These are phyloP conservation scores for Eimeria acervulina DNA, from an alignment of 169 alveolate species.

Conservation along the genomic window DNA sequence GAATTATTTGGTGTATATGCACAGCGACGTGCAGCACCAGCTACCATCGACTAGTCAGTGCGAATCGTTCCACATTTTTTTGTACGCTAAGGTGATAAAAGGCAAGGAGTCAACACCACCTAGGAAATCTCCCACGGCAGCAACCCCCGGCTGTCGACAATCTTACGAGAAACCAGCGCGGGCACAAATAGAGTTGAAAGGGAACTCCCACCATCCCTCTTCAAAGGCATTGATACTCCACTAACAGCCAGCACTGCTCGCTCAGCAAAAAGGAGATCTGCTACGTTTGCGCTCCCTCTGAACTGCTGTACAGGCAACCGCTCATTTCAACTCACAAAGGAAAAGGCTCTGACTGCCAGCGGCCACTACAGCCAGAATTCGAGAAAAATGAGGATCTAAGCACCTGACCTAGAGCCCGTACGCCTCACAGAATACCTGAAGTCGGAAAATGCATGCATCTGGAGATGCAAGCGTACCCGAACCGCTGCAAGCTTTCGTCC, in stretches of 20 bases:
- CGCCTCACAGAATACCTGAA: neutral
- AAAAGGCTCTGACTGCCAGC: conserved; percentile 19
- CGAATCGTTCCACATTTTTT: neutral
- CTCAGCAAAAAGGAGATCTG: conserved; percentile 4
- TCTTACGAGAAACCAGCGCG: neutral
- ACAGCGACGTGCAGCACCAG: neutral
- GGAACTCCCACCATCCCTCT: neutral
- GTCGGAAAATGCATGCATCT: neutral
- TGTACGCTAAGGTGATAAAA: neutral
- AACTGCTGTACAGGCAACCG: conserved; percentile 23
- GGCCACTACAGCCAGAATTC: neutral
- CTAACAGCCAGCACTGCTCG: neutral
- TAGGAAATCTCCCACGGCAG: neutral
- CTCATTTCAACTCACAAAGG: neutral
- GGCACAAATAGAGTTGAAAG: neutral
- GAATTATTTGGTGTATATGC: neutral
- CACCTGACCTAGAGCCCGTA: neutral
- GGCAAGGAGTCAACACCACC: conserved; percentile 3
- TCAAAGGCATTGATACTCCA: neutral
- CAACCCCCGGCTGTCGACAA: conserved; percentile 1
- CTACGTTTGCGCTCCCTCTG: neutral
- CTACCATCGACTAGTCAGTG: neutral
- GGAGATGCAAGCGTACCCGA: neutral
- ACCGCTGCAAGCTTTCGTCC: neutral
- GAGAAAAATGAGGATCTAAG: neutral